Evolutionary conservation across 2,329 filamentous ascomycete genomes (phyloP), one percentile per base, ranked within the genome.

Genomic region (Neoarthrinium moseri): DNA sequence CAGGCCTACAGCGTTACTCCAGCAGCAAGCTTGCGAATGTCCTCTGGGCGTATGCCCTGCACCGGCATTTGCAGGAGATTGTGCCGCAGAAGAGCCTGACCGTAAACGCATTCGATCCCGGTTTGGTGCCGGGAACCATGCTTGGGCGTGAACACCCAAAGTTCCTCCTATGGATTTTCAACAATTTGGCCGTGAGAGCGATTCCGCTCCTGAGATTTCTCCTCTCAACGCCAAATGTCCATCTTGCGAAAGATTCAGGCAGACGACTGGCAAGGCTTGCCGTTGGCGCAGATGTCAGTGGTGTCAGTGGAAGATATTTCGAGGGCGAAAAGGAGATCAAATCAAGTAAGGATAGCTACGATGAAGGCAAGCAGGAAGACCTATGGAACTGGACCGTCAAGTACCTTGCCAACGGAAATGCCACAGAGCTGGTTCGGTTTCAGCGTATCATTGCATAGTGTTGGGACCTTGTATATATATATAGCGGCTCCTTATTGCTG

Each of bases 11-110:
- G 47, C 67, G 67, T 18, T 77, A 78, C 49, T 37, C 66, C 2
- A 72, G 60, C 6, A 66, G 60, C 46, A 78, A 79, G 60, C 61
- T 77, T 3, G 62, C 58, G 20, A 78, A 78, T 55, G 50, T 77
- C 0, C 47, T 78, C 15, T 80, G 72, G 68, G 62, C 61, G 13
- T 75, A 76, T 48, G 71, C 71, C 0, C 57, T 78, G 11, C 52
- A 67, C 12, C 55, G 64, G 3, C 67, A 63, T 1, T 55, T 76
- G 3, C 29, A 51, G 6, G 47, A 59, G 18, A 44, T 39, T 6
- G 29, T 40, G 6, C 33, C 55, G 3, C 49, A 52, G 2, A 51
- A 37, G 21, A 50, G 50, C 10, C 63, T 70, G 55, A 71, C 69
- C 1, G 69, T 74, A 2, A 65, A 51, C 4, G 65, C 69, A 1